phyloP scores from a whole-genome alignment of 2,329 filamentous ascomycete genomes.

The Pestalotiopsis sp. region DNA sequence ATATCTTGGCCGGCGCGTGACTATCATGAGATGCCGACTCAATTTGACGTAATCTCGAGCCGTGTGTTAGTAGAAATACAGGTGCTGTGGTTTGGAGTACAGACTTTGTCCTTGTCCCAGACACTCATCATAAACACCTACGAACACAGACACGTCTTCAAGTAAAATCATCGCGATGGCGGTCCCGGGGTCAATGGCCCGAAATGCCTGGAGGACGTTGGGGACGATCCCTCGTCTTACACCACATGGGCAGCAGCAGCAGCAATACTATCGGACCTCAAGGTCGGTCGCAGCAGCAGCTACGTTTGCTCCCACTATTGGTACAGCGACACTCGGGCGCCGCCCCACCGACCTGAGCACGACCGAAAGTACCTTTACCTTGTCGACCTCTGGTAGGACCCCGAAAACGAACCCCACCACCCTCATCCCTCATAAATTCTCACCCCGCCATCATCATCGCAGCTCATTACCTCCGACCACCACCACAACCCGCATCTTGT shows the following conservation, averaged over 20 bases:
- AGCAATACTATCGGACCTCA: neutral
- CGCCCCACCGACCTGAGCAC: constrained; percentile 9
- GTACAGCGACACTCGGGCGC: neutral
- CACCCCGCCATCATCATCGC: constrained; percentile 31
- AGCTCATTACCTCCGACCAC: constrained; percentile 20
- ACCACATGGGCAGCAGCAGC: neutral
- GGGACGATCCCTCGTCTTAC: neutral
- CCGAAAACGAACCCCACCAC: constrained; percentile 30
- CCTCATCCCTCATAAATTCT: constrained; percentile 16
- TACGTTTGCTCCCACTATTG: neutral
- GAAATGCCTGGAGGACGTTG: neutral
- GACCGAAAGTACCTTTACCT: constrained; percentile 6
- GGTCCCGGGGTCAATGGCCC: neutral
- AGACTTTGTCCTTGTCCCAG: neutral
- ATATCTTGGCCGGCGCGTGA: neutral
- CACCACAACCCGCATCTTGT: constrained; percentile 15
- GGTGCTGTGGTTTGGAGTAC: neutral
- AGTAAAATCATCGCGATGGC: neutral
- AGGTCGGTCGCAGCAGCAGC: neutral
- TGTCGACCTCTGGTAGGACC: neutral
- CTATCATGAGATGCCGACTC: neutral
- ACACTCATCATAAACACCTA: neutral
- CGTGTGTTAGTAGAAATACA: neutral
- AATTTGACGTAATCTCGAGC: neutral
- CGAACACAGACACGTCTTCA: neutral